Evolutionary conservation across 768 basidiomycete genomes (phyloP).

Genomic region (Hygrophorus russula): DNA sequence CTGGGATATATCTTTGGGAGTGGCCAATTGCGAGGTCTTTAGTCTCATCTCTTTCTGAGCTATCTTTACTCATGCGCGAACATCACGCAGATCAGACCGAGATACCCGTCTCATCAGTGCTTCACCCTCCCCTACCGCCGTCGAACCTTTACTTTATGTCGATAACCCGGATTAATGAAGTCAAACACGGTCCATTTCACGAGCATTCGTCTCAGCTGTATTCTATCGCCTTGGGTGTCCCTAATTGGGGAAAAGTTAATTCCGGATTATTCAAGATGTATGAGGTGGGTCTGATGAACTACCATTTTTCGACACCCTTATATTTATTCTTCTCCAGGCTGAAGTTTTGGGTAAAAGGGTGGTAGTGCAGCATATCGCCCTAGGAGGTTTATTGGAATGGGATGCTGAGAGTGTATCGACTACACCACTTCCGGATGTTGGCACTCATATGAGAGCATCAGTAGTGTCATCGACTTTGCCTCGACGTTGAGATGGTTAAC

Average conservation of each 20-base stretch:
- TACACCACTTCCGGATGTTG: too few relatives aligned
- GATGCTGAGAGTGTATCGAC: constrained; percentile 13
- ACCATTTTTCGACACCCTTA: constrained; percentile 2
- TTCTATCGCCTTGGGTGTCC: constrained; percentile 78
- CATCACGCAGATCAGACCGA: constrained; percentile 41
- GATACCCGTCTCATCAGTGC: constrained; percentile 53
- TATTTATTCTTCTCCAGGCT: constrained; percentile 32
- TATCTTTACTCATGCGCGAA: constrained; percentile 1
- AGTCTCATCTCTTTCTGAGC: constrained; percentile 3
- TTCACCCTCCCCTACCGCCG: constrained; percentile 43
- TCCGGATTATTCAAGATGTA: constrained; percentile 94
- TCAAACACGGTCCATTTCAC: constrained; percentile 82
- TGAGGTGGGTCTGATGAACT: constrained; percentile 37
- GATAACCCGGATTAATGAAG: constrained; percentile 65
- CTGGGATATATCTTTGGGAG: constrained; percentile 88
- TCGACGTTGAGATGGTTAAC: neutral
- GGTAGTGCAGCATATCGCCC: constrained; percentile 89
- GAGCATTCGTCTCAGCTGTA: constrained; percentile 89
- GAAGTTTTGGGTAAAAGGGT: constrained; percentile 91
- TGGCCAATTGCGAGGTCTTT: constrained; percentile 69
- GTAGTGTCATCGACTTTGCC: too few relatives aligned
- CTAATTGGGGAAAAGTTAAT: constrained; percentile 87
- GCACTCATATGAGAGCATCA: too few relatives aligned
- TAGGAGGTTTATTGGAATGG: constrained; percentile 78
- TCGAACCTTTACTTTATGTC: constrained; percentile 78